Evolutionary conservation across 768 basidiomycete species (phyloP).

Genomic region (Dioszegia hungarica): DNA sequence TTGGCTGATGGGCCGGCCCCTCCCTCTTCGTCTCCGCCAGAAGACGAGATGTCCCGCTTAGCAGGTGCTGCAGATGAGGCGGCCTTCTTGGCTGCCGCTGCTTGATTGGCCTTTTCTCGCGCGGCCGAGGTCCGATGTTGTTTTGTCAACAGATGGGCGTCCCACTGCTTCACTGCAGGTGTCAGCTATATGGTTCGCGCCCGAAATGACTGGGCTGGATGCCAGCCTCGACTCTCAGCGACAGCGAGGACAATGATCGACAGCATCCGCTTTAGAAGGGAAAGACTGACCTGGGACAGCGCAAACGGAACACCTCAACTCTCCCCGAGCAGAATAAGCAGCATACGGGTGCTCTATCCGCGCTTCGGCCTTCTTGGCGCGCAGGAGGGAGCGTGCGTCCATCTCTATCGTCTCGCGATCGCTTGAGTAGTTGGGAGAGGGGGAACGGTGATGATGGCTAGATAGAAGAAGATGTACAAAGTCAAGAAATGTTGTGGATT

Average conservation of each 20-base stretch:
- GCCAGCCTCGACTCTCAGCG: too few species aligned
- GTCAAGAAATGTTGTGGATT: background rate
- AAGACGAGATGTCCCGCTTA: too few species aligned
- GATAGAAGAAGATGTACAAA: background rate
- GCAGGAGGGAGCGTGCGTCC: slow-evolving; percentile 44
- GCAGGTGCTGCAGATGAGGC: slow-evolving; percentile 1
- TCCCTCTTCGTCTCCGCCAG: background rate
- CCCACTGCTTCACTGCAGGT: slow-evolving; percentile 42
- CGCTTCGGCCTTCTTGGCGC: slow-evolving; percentile 46
- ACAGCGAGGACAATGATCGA: too few species aligned
- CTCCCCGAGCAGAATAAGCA: slow-evolving; percentile 31
- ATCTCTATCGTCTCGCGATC: slow-evolving; percentile 12
- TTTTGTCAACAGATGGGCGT: slow-evolving; percentile 44
- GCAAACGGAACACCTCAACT: slow-evolving; percentile 42
- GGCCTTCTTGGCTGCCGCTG: slow-evolving; percentile 7
- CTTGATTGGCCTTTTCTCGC: slow-evolving; percentile 32
- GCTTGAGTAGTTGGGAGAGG: background rate
- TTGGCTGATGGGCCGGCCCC: background rate
- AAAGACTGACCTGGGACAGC: slow-evolving; percentile 38
- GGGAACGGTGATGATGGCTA: background rate
- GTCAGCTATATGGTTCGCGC: background rate
- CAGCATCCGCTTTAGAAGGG: too few species aligned
- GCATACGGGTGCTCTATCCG: slow-evolving; percentile 42
- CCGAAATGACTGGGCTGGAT: too few species aligned
- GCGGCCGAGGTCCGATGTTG: slow-evolving; percentile 43